Evolutionary conservation across 176 grass and related monocot genomes (phyloP), one percentile per base, ranked within the genome.

Genomic region (Melocanna baccifera): DNA sequence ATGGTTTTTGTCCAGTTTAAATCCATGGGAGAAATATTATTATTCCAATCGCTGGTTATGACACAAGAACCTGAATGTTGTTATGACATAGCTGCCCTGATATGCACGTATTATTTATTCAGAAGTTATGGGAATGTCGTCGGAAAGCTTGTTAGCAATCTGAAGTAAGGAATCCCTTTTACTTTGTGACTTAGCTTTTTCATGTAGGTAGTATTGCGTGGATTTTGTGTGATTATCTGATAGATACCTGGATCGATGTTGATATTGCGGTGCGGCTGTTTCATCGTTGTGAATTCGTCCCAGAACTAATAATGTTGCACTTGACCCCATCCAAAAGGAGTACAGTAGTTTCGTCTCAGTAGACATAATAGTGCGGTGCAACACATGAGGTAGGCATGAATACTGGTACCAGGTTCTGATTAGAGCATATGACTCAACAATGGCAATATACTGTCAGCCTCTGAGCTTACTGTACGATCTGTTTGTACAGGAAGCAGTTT

Each of bases 1-100:
- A 75, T 74, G 53, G 32, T 79, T 74, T 58, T 62, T 87, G 83
- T 58, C 34, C 22, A 8, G 47, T 79, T 90, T 79, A 20, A 82
- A 77, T 82, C 42, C 8, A 41, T 78, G 51, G 4, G 41, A 87
- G 72, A 58, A 65, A 79, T 67, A 13, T 79, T 91, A 28, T 84
- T 91, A 15, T 77, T 80, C 36, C 11, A 20, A 30, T 61, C 75
- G 34, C 29, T 85, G 29, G 48, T 75, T 85, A 78, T 84, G 81
- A 68, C 50, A 69, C 26, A 41, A 30, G 48, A 25, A 63, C 69
- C 41, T 75, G 40, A 72, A 66, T 72, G 41, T n/a, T 85, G 62
- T 8, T 84, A 36, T 89, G 53, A 47, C 40, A 65, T 72, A 23
- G 63, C 29, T 80, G 23, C 47, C 47, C 36, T 5, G 40, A 41